Evolutionary conservation across 73 alveolate genomes (phyloP), one percentile per base, ranked within the genome.

Genomic region (Paraurostyla sp.): DNA sequence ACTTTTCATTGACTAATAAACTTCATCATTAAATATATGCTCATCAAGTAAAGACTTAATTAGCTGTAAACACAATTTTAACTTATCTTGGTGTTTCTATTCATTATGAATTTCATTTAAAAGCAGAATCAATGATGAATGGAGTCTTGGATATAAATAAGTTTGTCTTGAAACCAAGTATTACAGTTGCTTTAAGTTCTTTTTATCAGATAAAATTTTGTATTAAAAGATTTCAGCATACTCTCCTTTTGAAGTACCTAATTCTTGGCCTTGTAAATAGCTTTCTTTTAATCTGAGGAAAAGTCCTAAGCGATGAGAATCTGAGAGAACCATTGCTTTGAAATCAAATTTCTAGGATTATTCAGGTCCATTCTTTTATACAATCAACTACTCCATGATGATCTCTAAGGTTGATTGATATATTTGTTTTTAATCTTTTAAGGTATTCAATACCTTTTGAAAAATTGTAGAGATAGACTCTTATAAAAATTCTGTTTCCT

Each of bases 91-190:
- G 2, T 22, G n/a, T 54, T 78, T 78, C 7, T 30, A 25, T 54
- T 78, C 89, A 9, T 7, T 9, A 1, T 59, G 3, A 6, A 78
- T 78, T 52, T 78, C 89, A 36, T 78, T 78, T 1, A 78, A 32
- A 0, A 78, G 9, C 30, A 52, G 50, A 7, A 35, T 38, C 4
- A 51, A 36, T 9, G 52, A 16, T 16, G 78, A 9, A 38, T 78
- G 89, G 15, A 78, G 63, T 40, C 89, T 50, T 50, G 89, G 89
- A 35, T 33, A 78, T 29, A 78, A 41, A 36, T 52, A 78, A 20
- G 78, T 78, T 54, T 78, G 29, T 52, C 46, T 78, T 29, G 27
- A 38, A 2, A 78, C 20, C 29, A 78, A 52, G 9, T 29, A 54
- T 6, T 41, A 54, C 20, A 78, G 13, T 9, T 29, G 0, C n/a